These are phyloP conservation scores for Crassisporium funariophilum DNA, from an alignment of 768 basidiomycete species.

Conservation along the genomic window DNA sequence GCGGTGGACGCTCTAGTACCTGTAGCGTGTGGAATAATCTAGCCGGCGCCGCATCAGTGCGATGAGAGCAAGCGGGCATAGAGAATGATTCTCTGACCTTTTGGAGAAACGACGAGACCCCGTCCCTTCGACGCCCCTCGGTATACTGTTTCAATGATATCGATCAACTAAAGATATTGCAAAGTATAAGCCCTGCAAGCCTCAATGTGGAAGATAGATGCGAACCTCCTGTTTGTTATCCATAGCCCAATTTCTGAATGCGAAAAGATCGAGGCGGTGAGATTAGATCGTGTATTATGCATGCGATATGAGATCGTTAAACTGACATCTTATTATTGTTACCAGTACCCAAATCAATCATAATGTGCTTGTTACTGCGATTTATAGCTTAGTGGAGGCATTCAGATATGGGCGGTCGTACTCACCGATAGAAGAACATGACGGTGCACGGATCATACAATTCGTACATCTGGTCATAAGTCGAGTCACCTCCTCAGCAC, in stretches of 20 bases:
- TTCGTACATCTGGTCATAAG: conserved; percentile 89
- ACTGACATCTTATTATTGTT: conserved; percentile 99
- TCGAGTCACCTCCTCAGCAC: no score
- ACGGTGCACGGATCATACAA: conserved; percentile 96
- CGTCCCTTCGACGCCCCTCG: conserved; percentile 97
- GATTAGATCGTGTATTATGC: neutral
- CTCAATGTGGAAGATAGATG: neutral
- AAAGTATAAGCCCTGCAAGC: conserved; percentile 4
- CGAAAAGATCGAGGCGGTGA: conserved; percentile 7
- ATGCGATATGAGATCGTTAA: neutral
- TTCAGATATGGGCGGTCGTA: conserved; percentile 8
- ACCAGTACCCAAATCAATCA: conserved; percentile 99
- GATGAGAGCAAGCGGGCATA: neutral
- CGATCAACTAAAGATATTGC: conserved; percentile 70
- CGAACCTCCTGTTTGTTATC: conserved; percentile 96
- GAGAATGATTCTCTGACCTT: conserved; percentile 54
- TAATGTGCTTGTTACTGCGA: conserved; percentile 94
- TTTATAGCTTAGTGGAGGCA: neutral
- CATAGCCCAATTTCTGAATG: conserved; percentile 93
- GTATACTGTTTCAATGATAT: conserved; percentile 98
- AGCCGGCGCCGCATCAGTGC: neutral
- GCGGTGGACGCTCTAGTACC: conserved; percentile 28
- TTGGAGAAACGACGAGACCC: conserved; percentile 96
- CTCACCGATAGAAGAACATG: conserved; percentile 98
- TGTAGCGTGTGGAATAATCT: conserved; percentile 51